These are phyloP conservation scores for Capsella bursapastoris DNA, from an alignment of 345 rosid genomes.

Conservation along the genomic window DNA sequence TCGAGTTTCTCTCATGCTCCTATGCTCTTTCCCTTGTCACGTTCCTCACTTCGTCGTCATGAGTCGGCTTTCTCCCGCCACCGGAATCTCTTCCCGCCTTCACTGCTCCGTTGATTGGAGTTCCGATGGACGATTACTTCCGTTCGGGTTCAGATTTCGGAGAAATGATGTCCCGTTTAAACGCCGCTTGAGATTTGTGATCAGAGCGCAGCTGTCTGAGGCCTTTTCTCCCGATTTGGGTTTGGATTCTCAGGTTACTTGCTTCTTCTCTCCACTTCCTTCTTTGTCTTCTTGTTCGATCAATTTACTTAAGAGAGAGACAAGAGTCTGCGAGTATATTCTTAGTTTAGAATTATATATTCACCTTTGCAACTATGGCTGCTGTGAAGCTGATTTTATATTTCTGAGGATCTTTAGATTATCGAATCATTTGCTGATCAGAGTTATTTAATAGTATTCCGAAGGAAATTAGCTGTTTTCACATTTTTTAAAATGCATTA, in stretches of 20 bases:
- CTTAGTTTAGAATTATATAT: background rate
- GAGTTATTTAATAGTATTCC: background rate
- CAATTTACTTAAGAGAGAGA: slow-evolving; percentile 30
- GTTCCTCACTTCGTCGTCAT: slow-evolving; percentile 54
- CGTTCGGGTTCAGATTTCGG: slow-evolving; percentile 42
- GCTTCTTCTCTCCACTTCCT: slow-evolving; percentile 11
- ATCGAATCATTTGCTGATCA: slow-evolving; percentile 24
- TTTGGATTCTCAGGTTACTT: slow-evolving; percentile 76
- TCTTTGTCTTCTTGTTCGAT: slow-evolving; percentile 20
- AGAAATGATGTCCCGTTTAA: slow-evolving; percentile 45
- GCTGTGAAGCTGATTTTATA: background rate
- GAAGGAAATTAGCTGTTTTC: slow-evolving; percentile 2
- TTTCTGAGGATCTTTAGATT: background rate
- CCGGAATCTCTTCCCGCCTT: slow-evolving; percentile 49
- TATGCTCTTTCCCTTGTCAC: slow-evolving; percentile 59
- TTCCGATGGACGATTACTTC: slow-evolving; percentile 40
- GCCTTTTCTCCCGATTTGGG: slow-evolving; percentile 61
- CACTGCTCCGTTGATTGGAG: slow-evolving; percentile 40
- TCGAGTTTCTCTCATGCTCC: slow-evolving; percentile 50
- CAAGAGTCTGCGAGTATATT: background rate
- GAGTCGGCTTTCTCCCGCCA: slow-evolving; percentile 55
- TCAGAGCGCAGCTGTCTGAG: slow-evolving; percentile 65
- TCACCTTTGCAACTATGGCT: slow-evolving; percentile 8
- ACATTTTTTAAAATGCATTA: background rate
- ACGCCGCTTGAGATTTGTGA: slow-evolving; percentile 55